phyloP scores from a whole-genome alignment of 345 rosid genomes.

The Trapa incisa region DNA sequence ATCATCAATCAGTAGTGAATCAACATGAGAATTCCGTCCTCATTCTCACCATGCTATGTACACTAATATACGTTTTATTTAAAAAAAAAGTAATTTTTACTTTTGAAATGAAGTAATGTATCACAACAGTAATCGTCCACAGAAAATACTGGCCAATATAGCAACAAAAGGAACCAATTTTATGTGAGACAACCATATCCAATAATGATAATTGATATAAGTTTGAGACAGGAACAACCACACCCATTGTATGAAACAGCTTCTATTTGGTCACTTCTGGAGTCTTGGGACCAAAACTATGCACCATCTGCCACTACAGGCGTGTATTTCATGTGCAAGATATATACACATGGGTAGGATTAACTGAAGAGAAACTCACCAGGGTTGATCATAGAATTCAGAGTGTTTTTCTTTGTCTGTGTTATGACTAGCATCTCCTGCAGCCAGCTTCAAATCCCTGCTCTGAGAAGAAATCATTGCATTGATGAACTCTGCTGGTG shows the following conservation, averaged over 20 bases:
- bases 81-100: background rate
- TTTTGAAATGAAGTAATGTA: background rate
- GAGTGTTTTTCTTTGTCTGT: conserved; percentile 12
- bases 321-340: background rate
- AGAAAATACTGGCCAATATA: background rate
- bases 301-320: conserved; percentile 1
- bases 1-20: background rate
- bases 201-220: background rate
- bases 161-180: background rate
- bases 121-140: background rate
- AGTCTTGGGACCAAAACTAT: background rate
- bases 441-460: conserved; percentile 15
- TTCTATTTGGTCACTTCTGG: background rate
- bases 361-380: conserved; percentile 8
- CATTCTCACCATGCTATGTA: background rate
- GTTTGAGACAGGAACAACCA: background rate
- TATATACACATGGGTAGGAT: background rate
- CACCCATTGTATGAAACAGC: background rate
- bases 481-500: conserved; percentile 18
- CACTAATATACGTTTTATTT: background rate
- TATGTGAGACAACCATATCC: background rate
- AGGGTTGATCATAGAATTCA: conserved; percentile 17
- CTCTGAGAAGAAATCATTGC: conserved; percentile 14
- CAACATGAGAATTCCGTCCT: conserved; percentile 1
- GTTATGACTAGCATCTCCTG: conserved; percentile 14